Conservation (phyloP, 1,284 basidiomycete species). For the Cryptococcus sp. region DNA sequence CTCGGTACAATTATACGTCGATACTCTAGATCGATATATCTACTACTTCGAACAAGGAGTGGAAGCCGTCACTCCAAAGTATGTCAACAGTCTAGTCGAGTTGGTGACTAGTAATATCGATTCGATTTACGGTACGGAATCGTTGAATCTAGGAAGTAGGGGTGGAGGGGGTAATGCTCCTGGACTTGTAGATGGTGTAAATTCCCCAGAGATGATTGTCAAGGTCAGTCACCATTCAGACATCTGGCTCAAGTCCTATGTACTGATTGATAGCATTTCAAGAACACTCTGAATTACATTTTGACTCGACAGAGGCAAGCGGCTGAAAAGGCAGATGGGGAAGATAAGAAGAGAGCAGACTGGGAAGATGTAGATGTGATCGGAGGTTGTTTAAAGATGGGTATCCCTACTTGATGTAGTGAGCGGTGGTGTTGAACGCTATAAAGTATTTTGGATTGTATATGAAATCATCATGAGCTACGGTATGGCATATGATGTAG, state of each 20-base stretch:
- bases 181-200: constrained; percentile 81
- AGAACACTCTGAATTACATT: constrained; percentile 81
- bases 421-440: neutral
- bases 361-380: constrained; percentile 83
- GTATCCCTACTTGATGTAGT: constrained; percentile 36
- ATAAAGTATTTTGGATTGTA: neutral
- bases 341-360: constrained; percentile 48
- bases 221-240: constrained; percentile 28
- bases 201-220: constrained; percentile 81
- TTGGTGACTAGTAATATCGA: constrained; percentile 88
- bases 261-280: constrained; percentile 63
- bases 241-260: neutral
- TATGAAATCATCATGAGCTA: neutral
- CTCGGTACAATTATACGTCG: constrained; percentile 86
- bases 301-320: constrained; percentile 44
- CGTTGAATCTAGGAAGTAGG: neutral
- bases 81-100: constrained; percentile 88
- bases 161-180: constrained; percentile 38
- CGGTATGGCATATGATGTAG: too few relatives aligned
- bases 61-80: constrained; percentile 86
- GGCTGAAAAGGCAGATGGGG: constrained; percentile 12
- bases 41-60: constrained; percentile 91
- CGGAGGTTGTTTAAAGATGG: constrained; percentile 82
- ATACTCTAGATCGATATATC: constrained; percentile 84
- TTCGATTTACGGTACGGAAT: constrained; percentile 70